Evolutionary conservation across 495 filamentous ascomycete genomes (phyloP), one percentile per base, ranked within the genome.

Genomic region (Geoglossum glabrum): DNA sequence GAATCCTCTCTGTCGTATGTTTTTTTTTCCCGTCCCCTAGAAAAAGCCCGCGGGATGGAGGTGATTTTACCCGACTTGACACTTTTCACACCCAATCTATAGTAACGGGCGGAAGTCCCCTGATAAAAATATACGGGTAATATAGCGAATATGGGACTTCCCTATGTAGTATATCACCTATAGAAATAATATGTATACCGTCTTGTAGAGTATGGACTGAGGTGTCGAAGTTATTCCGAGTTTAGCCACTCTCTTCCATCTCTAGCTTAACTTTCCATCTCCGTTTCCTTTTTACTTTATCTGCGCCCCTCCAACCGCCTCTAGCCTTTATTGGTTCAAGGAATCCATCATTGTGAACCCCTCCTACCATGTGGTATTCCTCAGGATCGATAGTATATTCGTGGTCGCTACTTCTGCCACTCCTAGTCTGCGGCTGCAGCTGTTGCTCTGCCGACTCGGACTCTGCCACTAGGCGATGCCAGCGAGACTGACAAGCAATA

Each of bases 311-410:
- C 49, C 51, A 40, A 13, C 57, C 52, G 30, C 27, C 23, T 34
- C 19, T 19, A 31, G 23, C 21, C n/a, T 40, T 23, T 8, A 77
- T 71, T 19, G 69, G 67, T 61, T 63, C 52, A 60, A 79, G 45
- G 57, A 76, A 80, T 31, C 76, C 66, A 60, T 80, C 76, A 25
- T 73, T 65, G 51, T 80, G 77, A 11, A 79, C 71, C 0, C 69
- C 74, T 0, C 75, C 77, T 19, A 70, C 62, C 71, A 77, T 75
- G 63, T 79, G 74, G 23, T 77, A 70, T 55, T 68, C 66, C 59
- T 72, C 69, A 27, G 67, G 60, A 8, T 70, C 67, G 5, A 66
- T 63, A 30, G 54, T 61, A 34, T 45, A 55, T 11, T 63, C 54
- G 2, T 17, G 11, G 1, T 43, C n/a, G n/a, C n/a, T 63, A 58